phyloP scores from a whole-genome alignment of 2,329 filamentous ascomycete species.

The Colletotrichum sp. region DNA sequence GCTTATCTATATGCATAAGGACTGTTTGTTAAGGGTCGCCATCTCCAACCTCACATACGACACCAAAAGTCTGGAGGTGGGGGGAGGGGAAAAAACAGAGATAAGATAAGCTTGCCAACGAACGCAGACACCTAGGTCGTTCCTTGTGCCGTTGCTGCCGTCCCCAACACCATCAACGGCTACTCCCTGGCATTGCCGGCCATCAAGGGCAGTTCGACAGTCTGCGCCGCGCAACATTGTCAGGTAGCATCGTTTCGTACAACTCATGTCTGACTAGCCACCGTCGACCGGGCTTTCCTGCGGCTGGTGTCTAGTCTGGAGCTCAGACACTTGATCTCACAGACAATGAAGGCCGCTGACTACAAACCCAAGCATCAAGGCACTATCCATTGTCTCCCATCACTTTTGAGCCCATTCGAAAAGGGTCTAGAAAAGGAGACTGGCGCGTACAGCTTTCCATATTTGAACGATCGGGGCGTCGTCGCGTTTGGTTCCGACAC shows the following conservation, averaged over 20 bases:
- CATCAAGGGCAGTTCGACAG: background rate
- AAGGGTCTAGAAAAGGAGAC: background rate
- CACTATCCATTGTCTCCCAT: background rate
- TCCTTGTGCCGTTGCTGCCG: background rate
- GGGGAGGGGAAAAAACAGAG: background rate
- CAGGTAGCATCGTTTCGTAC: background rate
- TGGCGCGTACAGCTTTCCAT: background rate
- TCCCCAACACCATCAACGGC: background rate
- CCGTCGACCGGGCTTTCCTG: background rate
- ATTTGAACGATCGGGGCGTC: background rate
- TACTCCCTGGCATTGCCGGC: background rate
- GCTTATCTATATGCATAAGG: constrained; percentile 9
- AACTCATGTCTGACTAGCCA: background rate
- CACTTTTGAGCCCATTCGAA: background rate
- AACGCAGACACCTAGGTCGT: background rate
- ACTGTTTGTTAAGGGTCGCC: background rate
- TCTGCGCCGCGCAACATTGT: background rate
- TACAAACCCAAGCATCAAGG: background rate
- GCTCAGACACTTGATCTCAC: background rate
- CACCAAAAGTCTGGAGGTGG: background rate
- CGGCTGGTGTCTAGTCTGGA: background rate
- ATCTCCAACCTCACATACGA: background rate
- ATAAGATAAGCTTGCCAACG: constrained; percentile 4
- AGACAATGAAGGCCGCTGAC: background rate
- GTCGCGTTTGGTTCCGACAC: background rate